Evolutionary conservation across 306 rosid genomes (phyloP), one percentile per base, ranked within the genome.

Genomic region (Ammopiptanthus mongolicus): DNA sequence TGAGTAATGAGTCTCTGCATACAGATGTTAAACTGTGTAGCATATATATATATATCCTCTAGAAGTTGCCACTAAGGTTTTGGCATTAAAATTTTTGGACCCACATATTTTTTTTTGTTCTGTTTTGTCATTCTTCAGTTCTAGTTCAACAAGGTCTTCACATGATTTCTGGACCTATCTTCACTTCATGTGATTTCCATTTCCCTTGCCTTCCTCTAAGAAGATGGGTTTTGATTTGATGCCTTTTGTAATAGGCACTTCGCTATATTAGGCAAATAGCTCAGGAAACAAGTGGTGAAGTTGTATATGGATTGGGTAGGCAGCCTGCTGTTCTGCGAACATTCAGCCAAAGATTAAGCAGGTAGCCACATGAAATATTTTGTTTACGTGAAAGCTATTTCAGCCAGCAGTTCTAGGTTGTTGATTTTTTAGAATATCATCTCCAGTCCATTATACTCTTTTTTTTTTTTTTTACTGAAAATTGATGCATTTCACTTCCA

Each of bases 321-420:
- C 99, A 96, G 88, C 99, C 99, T 9, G 97, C 99, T 51, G 92
- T 92, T 74, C 80, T 96, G 64, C 85, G 99, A 66, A 90, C 98
- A 22, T 96, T 96, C 84, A 92, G 99, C 82, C 99, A 96, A 77
- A 88, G 98, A 88, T 73, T 96, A 79, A 96, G 87, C 90, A 87
- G 99, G 99, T 90, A 67, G 55, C 33, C 53, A 25, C 23, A 3
- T 59, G 28, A 61, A 41, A 33, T 18, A 31, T 10, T 47, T 71
- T 64, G 21, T 42, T 66, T 53, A 29, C 33, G 51, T 25, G 21
- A 2, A 55, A 39, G 48, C 41, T 41, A 46, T 53, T 22, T 61
- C 37, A 37, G 18, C 3, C 14, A 55, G 70, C 34, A 17, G 48
- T 63, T 63, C 52, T 51, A 5, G 55, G 65, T 28, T 36, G 47